A percentile compares a stretch with the other conserved stretches of the same genome.
These are phyloP conservation scores for Lentinus tigrinus DNA, from an alignment of 768 basidiomycete species.

Conservation along the genomic window DNA sequence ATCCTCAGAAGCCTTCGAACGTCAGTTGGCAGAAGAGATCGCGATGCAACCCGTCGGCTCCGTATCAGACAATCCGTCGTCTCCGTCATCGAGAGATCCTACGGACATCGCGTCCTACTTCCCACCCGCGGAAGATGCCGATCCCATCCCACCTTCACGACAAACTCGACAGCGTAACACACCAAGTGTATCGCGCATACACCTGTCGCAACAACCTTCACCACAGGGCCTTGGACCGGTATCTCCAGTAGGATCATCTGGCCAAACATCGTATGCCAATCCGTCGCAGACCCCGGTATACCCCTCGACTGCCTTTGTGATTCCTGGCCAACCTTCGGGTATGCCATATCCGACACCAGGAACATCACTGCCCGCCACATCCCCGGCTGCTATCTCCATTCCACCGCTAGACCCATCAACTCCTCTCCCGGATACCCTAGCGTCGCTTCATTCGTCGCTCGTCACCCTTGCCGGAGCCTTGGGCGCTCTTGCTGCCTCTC, in stretches of 20 bases:
- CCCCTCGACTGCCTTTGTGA: neutral
- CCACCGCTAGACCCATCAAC: slow-evolving; percentile 63
- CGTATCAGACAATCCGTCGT: slow-evolving; percentile 20
- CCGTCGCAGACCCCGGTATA: neutral
- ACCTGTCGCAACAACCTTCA: slow-evolving; percentile 5
- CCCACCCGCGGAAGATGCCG: slow-evolving; percentile 28
- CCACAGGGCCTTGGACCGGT: neutral
- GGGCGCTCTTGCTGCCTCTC: slow-evolving; percentile 59
- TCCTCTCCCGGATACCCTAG: slow-evolving; percentile 63
- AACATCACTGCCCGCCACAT: neutral
- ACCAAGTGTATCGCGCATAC: slow-evolving; percentile 12
- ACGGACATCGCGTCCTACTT: slow-evolving; percentile 35
- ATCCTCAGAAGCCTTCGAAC: neutral
- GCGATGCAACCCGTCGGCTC: neutral
- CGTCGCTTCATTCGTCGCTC: slow-evolving; percentile 57
- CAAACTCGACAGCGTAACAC: slow-evolving; percentile 10
- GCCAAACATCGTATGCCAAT: neutral
- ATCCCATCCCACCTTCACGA: neutral
- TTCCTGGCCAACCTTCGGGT: neutral
- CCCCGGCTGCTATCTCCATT: slow-evolving; percentile 34
- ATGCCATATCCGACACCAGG: neutral
- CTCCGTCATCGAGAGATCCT: slow-evolving; percentile 6
- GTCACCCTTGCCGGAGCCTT: slow-evolving; percentile 57
- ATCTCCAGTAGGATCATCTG: neutral
- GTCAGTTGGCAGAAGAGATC: neutral